Evolutionary conservation across 768 basidiomycete genomes (phyloP), one percentile per base, ranked within the genome.

Genomic region (Xerocomus spinulosus): DNA sequence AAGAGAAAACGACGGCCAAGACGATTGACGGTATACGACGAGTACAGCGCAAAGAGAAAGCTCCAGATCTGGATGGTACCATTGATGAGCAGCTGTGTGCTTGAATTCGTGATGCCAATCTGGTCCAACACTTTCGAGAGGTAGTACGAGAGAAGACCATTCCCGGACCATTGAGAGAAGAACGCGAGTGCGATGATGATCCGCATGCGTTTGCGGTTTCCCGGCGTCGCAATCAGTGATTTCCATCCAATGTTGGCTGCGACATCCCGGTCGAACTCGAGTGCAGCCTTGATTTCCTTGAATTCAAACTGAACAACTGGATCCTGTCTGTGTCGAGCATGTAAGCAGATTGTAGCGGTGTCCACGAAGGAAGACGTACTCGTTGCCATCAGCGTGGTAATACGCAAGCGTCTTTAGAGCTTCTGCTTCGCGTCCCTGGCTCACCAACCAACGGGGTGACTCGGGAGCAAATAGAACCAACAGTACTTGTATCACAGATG

Each of bases 401-500:
- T 87, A 83, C 1, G 88, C 87, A 17, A 94, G 73, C 9, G 77
- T 79, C 33, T 72, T 64, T 34, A 86, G 68, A 3, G 90, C 92
- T 58, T 87, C 71, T 2, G 70, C 76, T 21, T 87, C 78, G 46
- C 76, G 76, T 37, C 88, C 89, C 66, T 85, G 87, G 68, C 73
- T 80, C 59, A 92, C 67, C 55, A 92, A 71, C 78, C 76, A 93
- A 74, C 90, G 82, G 30, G 92, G 92, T 2, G 85, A 87, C 64
- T 93, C 91, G 29, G 90, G 90, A 6, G 72, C 74, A 64, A 86
- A 80, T 60, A 75, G 82, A 56, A 92, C 71, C 34, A 92, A 62
- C 48, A 59, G 28, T 43, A 92, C 68, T 64, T 91, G 87, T 39
- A 84, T 52, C 46, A 85, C 54, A 21, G 88, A 81, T 0, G 87